Evolutionary conservation across 2,329 filamentous ascomycete genomes (phyloP), one percentile per base, ranked within the genome.

Genomic region (Fusarium drepaniforme): DNA sequence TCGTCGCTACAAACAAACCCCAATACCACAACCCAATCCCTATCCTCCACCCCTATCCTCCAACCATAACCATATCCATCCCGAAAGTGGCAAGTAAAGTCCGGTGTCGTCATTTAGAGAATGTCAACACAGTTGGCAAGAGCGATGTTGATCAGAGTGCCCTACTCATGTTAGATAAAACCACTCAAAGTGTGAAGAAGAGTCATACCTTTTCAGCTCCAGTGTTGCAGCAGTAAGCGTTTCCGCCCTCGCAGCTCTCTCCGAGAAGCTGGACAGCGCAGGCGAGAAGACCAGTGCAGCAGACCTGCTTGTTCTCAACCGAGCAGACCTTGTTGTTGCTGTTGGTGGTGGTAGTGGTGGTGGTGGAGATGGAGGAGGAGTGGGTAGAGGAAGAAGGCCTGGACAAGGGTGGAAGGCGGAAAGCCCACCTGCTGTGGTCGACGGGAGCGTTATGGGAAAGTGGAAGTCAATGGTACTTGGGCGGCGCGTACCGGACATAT

Each of bases 381-480:
- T 64, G 67, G 64, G 67, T 74, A 61, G 63, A 73, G 71, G 72
- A 59, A 44, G 66, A 30, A 33, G 58, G 25, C 23, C 46, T 49
- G 58, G 25, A 62, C 60, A 51, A 60, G 58, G 66, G 51, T 74
- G 44, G 63, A 68, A 72, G 71, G 68, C 61, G 65, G 62, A 63
- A 69, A 69, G 72, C 46, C 72, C 72, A 75, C 72, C 35, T 59
- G 38, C 37, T 21, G 21, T 30, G 37, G 37, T 25, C n/a, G 53
- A 72, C 63, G 68, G 67, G 64, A 62, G 71, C 68, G 67, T 69
- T 59, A 63, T 68, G 53, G 25, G 71, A 60, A 74, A 49, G 71
- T 59, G 49, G 35, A 46, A 11, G 72, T 75, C 65, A 4, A 13
- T 7, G 25, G 16, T 66, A 8, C 42, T 23, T 46, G 21, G 21